Evolutionary conservation across 2,329 filamentous ascomycete genomes (phyloP).

Genomic region (Colletotrichum cereale): DNA sequence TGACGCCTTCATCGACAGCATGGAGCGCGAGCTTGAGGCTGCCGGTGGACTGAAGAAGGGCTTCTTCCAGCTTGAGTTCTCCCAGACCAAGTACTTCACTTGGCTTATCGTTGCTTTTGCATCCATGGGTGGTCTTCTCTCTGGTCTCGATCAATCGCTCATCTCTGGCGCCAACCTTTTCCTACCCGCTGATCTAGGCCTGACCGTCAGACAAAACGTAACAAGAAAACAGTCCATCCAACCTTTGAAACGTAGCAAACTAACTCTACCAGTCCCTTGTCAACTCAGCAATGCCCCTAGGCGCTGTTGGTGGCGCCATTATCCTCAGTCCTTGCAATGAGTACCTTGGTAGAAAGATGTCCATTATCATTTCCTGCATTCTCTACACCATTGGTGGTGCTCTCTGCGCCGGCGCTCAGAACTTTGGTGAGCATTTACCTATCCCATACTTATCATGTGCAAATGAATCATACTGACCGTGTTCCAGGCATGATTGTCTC

Average conservation of each 20-base stretch:
- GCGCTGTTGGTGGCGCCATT: slow-evolving; percentile 77
- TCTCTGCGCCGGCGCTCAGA: slow-evolving; percentile 75
- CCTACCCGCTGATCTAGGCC: slow-evolving; percentile 68
- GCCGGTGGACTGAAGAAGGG: slow-evolving; percentile 46
- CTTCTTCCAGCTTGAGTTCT: slow-evolving; percentile 69
- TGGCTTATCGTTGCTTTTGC: slow-evolving; percentile 77
- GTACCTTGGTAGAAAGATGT: slow-evolving; percentile 73
- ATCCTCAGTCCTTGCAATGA: slow-evolving; percentile 77
- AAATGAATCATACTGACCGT: slow-evolving; percentile 41
- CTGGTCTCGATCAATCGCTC: slow-evolving; percentile 78
- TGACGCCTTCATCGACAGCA: slow-evolving; percentile 54
- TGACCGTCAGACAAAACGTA: slow-evolving; percentile 66
- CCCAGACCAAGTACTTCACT: slow-evolving; percentile 73
- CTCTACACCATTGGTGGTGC: slow-evolving; percentile 79
- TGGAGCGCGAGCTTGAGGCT: slow-evolving; percentile 55
- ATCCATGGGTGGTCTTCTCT: slow-evolving; percentile 80
- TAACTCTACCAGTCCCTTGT: slow-evolving; percentile 63
- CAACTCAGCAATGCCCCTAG: slow-evolving; percentile 78
- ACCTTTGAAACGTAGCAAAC: background rate
- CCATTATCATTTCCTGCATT: slow-evolving; percentile 77
- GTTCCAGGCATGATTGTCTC: slow-evolving; percentile 71
- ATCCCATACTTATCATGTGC: slow-evolving; percentile 35
- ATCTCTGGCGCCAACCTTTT: slow-evolving; percentile 79
- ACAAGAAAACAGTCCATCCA: background rate
- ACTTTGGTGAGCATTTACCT: slow-evolving; percentile 62